Evolutionary conservation across 2,329 filamentous ascomycete genomes (phyloP), one percentile per base, ranked within the genome.

Genomic region (Hymenoscyphus fructigenus): DNA sequence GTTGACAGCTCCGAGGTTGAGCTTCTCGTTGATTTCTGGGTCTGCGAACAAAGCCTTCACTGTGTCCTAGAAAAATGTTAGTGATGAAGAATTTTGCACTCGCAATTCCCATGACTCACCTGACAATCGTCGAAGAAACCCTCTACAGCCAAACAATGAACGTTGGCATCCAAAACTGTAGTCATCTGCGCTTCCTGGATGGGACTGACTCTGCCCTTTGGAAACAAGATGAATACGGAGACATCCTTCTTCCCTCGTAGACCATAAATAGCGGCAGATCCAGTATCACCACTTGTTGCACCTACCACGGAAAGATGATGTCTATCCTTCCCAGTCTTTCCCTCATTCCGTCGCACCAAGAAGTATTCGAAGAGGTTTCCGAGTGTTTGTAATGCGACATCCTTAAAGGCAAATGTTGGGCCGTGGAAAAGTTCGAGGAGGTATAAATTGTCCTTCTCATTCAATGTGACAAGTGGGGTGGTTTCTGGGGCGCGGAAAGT

Each of bases 161-260:
- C 93, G 75, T 98, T 98, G 65, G 85, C 80, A 76, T 98, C 95
- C 50, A 92, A 82, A 32, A 95, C 91, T 0, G 94, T 97, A 0
- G 93, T 97, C 95, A 98, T 98, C 80, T 98, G 95, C 4, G 91
- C 91, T 78, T 98, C 92, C 78, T 98, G 95, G 64, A 98, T 91
- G 15, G 93, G 91, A 76, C 90, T 93, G 68, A 98, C 90, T 70
- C 92, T 91, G 67, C 93, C 94, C 78, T 95, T 91, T 29, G 95
- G 95, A 78, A 94, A 90, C 73, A 98, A 85, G 76, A 99, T 98
- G 81, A 96, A 95, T 61, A 98, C 91, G 0, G 92, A 96, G 17
- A 97, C 91, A 83, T 99, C 95, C 80, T 96, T 93, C 87, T 98
- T 98, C 62, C 93, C 93, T 60, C 93, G 83, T 62, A 99, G 84